These are phyloP conservation scores for Phaeosphaeria sp. DNA, from an alignment of 2,329 filamentous ascomycete genomes.

Conservation along the genomic window DNA sequence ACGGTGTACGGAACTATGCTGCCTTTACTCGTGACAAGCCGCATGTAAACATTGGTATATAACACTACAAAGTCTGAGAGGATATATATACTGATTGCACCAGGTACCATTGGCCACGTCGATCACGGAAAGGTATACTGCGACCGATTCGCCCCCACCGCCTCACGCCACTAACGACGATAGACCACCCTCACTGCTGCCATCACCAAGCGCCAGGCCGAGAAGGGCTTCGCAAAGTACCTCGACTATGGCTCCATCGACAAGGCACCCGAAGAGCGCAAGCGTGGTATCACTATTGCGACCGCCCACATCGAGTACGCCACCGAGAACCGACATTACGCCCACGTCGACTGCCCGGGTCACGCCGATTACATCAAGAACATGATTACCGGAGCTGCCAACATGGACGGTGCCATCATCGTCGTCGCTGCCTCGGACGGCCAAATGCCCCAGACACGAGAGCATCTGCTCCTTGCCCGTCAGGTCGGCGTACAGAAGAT, in stretches of 20 bases:
- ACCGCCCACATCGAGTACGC: constrained; percentile 98
- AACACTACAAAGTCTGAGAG: not conserved
- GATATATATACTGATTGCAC: constrained; percentile 13
- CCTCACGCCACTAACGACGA: constrained; percentile 19
- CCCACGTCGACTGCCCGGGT: constrained; percentile 99
- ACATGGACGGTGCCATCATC: constrained; percentile 99
- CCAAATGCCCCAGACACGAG: constrained; percentile 99
- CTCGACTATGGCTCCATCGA: constrained; percentile 98
- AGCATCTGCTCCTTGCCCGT: constrained; percentile 95
- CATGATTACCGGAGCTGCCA: constrained; percentile 99
- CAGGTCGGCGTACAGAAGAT: constrained; percentile 98
- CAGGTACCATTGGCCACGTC: constrained; percentile 97
- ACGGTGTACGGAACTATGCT: constrained; percentile 68
- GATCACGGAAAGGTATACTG: constrained; percentile 92
- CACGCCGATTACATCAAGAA: constrained; percentile 99
- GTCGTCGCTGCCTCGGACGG: constrained; percentile 98
- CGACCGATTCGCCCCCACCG: constrained; percentile 15
- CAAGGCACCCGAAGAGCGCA: constrained; percentile 98
- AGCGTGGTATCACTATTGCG: constrained; percentile 99
- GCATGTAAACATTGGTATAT: constrained; percentile 93
- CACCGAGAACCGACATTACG: constrained; percentile 94
- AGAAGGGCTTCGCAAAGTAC: constrained; percentile 92
- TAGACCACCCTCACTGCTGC: constrained; percentile 97
- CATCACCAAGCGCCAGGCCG: constrained; percentile 97
- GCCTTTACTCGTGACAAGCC: constrained; percentile 90